Base-by-base conservation (phyloP, 2,329 filamentous ascomycete genomes). In the Anthostomella pinea region DNA sequence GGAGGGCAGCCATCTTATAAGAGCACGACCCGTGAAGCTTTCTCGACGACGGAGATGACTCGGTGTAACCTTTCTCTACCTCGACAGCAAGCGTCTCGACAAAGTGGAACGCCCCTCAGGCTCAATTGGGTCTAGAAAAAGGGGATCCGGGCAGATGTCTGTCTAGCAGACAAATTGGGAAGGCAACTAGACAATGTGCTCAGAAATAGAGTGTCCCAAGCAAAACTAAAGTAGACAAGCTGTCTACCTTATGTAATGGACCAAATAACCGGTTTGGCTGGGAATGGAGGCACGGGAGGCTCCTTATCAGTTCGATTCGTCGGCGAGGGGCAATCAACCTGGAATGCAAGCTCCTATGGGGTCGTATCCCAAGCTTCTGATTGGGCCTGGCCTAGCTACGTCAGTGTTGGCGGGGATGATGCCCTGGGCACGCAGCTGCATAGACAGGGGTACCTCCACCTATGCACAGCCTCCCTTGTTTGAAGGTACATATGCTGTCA, bases 1-100 rank as follows among this genome's bases (percentile, higher is more conserved):
- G 52, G 45, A 57, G 52, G 30, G 45, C 43, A 37, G 49, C 49
- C 56, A 59, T 59, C 38, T 47, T 48, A 33, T 27, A 35, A 15
- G 17, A 19, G 10, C 9, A 13, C 20, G 14, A 19, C 13, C 6
- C 4, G 23, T 19, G 13, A 19, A 18, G 14, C 5, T 16, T 30
- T 17, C 6, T 11, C 15, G 10, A 10, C 14, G 10, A 30, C 18
- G 30, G 21, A 37, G 24, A 6, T 26, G 24, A 26, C n/a, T 26
- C 24, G 24, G 24, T 26, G 15, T 13, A n/a, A 6, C 24, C n/a
- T n/a, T n/a, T n/a, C n/a, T n/a, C n/a, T n/a, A n/a, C n/a, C n/a
- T n/a, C n/a, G n/a, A n/a, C n/a, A n/a, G n/a, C n/a, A n/a, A n/a
- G n/a, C n/a, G n/a, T n/a, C 24, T 26, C 24, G 24, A 6, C 5